Conservation (phyloP, 352 stramenopile genomes). For the Pythium sukuiense region DNA sequence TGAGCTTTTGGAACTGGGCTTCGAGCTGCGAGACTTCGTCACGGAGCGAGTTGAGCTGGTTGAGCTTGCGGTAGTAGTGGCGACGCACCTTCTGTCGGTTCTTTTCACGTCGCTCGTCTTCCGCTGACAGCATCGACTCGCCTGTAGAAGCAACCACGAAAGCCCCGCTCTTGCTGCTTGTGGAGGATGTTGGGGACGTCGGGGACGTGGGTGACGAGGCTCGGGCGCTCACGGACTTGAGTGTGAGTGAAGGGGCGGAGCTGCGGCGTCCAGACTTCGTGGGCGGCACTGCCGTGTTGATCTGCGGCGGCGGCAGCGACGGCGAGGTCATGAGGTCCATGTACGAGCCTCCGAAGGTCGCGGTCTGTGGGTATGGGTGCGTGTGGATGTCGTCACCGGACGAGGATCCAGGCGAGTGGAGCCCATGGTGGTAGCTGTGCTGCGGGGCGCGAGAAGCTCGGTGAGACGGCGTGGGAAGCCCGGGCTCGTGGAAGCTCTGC, state of each 20-base stretch:
- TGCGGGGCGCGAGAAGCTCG: neutral
- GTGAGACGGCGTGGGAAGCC: neutral
- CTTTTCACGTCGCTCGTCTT: constrained; percentile 29
- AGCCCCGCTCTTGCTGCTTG: neutral
- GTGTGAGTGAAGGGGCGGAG: neutral
- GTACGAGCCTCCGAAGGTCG: neutral
- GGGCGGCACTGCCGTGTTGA: neutral
- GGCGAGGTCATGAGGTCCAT: neutral
- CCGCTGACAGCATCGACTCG: constrained; percentile 3
- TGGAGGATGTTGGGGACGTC: constrained; percentile 3
- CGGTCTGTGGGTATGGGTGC: neutral
- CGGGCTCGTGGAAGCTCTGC: constrained; percentile 10
- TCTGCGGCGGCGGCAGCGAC: neutral
- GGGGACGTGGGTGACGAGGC: neutral
- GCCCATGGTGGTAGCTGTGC: neutral
- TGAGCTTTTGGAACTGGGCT: constrained; percentile 14
- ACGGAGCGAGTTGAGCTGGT: constrained; percentile 24
- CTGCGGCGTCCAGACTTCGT: neutral
- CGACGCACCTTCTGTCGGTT: constrained; percentile 38
- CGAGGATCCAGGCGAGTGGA: constrained; percentile 3
- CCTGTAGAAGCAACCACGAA: neutral
- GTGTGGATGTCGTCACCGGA: neutral
- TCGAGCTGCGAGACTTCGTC: constrained; percentile 27
- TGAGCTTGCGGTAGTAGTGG: constrained; percentile 39
- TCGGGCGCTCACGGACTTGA: neutral